phyloP scores from a whole-genome alignment of 2,329 filamentous ascomycete genomes.

The Sclerotiophoma versabilis region DNA sequence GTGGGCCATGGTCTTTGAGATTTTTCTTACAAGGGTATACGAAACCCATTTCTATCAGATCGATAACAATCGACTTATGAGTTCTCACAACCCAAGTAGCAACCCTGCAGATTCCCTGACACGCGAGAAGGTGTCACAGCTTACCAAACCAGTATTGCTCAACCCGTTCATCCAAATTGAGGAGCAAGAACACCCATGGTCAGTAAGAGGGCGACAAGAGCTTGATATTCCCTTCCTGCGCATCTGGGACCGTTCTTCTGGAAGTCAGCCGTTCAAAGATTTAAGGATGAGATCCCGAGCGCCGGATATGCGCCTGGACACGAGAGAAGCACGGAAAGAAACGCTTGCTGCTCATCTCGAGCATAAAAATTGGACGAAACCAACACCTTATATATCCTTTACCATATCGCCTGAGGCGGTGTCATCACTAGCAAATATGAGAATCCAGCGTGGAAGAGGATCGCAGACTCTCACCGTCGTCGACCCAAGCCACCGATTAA shows the following conservation, averaged over 20 bases:
- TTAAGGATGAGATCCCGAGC: conserved; percentile 7
- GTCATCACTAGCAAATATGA: not conserved
- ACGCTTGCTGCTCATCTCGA: conserved; percentile 5
- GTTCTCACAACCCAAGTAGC: not conserved
- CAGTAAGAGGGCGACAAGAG: not conserved
- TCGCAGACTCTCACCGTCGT: conserved; percentile 17
- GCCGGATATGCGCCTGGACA: conserved; percentile 1
- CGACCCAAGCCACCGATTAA: conserved; percentile 19
- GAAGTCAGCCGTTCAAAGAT: conserved; percentile 12
- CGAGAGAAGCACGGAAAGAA: not conserved
- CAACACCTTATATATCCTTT: conserved; percentile 15
- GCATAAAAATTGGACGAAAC: not conserved
- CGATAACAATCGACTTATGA: not conserved
- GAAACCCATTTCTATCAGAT: not conserved
- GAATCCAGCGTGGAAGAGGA: conserved; percentile 1
- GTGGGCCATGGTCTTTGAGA: not conserved
- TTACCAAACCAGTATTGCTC: not conserved
- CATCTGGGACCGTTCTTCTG: conserved; percentile 19
- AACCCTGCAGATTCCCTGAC: not conserved
- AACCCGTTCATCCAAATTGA: not conserved
- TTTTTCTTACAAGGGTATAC: not conserved
- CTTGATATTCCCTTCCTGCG: conserved; percentile 14
- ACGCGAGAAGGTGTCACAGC: conserved; percentile 9
- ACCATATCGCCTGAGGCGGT: not conserved
- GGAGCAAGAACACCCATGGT: conserved; percentile 13